Evolutionary conservation across 495 filamentous ascomycete species (phyloP), one percentile per base, ranked within the genome.

Genomic region (Daldinia loculata): DNA sequence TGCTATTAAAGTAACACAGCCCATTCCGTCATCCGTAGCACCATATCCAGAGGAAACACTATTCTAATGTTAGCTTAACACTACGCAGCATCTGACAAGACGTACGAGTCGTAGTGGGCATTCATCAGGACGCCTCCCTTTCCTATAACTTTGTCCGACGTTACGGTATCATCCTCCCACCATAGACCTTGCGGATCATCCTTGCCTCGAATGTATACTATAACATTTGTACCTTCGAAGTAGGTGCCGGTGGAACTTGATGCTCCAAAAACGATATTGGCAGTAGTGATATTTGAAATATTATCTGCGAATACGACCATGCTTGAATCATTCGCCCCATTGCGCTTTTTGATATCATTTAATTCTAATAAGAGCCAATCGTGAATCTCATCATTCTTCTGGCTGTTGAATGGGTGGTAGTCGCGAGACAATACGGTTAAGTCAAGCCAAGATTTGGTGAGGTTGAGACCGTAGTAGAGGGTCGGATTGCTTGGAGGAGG

Each of bases 21-120:
- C 95, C 63, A 96, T 89, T 1, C 95, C 95, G 77, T 97, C 92
- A 79, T 99, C 95, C 7, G 95, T 98, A 29, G 95, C 95, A 45
- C 95, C 95, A 69, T 79, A 86, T 11, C 95, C 95, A 1, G 93
- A 94, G 6, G 93, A 92, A 1, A 98, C 95, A 68, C 92, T 95
- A 61, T 6, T 7, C 39, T 12, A 3, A 22, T 15, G 61, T 77
- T 43, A 76, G 74, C 51, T 22, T 26, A 6, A 61, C 19, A 8
- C 30, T 22, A 19, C 14, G 12, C 12, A 14, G n/a, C 3, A 29
- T 7, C 29, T 32, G 32, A 19, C 15, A 2, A 51, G 24, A 64
- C 73, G 56, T 72, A 82, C 79, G 83, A 85, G 77, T 99, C 95
- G 75, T 95, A 98, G 74, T 99, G 95, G 5, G 95, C 93, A 75